Conservation (phyloP, 106 monocot species). For the Amphibolis antarctica region DNA sequence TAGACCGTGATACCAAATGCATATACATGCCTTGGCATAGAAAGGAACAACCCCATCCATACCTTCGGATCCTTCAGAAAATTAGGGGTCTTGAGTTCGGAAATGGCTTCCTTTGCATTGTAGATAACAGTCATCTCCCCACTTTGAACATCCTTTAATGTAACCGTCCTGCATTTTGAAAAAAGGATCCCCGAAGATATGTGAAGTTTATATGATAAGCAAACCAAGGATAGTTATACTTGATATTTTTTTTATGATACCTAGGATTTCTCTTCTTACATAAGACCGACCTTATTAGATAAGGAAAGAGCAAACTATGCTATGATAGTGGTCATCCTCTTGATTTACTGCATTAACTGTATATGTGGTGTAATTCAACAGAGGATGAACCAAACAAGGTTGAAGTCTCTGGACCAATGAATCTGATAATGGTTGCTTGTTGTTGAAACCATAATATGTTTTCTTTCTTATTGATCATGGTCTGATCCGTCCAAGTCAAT, state of each 20-base stretch:
- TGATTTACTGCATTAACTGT: too few relatives aligned
- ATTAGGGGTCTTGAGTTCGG: slow-evolving; percentile 51
- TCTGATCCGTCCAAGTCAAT: neutral
- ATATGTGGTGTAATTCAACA: too few relatives aligned
- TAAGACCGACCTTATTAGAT: too few relatives aligned
- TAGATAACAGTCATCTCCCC: slow-evolving; percentile 41
- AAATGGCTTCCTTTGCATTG: slow-evolving; percentile 57
- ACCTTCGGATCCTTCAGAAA: slow-evolving; percentile 52
- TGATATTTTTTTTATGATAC: too few relatives aligned
- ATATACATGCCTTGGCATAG: neutral
- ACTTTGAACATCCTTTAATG: slow-evolving; percentile 55
- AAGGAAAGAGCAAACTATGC: too few relatives aligned
- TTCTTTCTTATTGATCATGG: neutral
- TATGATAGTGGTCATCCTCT: too few relatives aligned
- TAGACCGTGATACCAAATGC: neutral
- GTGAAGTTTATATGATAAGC: too few relatives aligned
- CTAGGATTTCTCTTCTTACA: too few relatives aligned
- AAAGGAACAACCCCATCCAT: neutral
- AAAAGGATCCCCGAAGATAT: neutral
- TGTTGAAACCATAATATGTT: neutral
- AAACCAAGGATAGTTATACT: too few relatives aligned
- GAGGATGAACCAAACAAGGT: too few relatives aligned
- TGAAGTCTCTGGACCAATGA: too few relatives aligned
- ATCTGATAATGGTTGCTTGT: too few relatives aligned
- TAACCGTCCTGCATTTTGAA: slow-evolving; percentile 26